These are phyloP conservation scores for Erodium texanum DNA, from an alignment of 441 rosid species.

Conservation along the genomic window DNA sequence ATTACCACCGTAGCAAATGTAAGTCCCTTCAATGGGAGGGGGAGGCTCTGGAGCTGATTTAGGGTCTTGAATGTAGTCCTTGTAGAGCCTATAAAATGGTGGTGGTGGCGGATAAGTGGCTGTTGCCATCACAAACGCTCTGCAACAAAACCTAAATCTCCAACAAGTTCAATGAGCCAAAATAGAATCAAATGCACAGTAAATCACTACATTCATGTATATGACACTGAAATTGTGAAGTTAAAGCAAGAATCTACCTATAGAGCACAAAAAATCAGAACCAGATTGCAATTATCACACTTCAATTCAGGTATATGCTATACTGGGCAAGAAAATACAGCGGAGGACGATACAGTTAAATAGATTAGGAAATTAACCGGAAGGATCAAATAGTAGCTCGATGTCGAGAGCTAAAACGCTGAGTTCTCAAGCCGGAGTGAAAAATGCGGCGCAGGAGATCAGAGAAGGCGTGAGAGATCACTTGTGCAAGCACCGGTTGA, in stretches of 20 bases:
- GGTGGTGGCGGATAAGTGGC: conserved; percentile 92
- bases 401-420: background rate
- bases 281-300: background rate
- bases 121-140: conserved; percentile 51
- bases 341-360: background rate
- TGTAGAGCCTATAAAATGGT: conserved; percentile 80
- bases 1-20: conserved; percentile 55
- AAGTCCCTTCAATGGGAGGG: conserved; percentile 66
- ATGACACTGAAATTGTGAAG: background rate
- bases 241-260: background rate
- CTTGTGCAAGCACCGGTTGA: background rate
- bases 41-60: conserved; percentile 73
- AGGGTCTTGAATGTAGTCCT: conserved; percentile 58
- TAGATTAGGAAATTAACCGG: background rate
- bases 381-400: background rate
- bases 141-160: conserved; percentile 1
- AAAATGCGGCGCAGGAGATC: background rate
- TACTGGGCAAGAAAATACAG: background rate
- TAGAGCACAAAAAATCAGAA: background rate
- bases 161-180: background rate
- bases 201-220: background rate
- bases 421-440: background rate
- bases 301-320: background rate
- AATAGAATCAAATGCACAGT: background rate
- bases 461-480: background rate